Evolutionary conservation across 2,329 filamentous ascomycete species (phyloP), one percentile per base, ranked within the genome.

Genomic region (Emydomyces testavorans): DNA sequence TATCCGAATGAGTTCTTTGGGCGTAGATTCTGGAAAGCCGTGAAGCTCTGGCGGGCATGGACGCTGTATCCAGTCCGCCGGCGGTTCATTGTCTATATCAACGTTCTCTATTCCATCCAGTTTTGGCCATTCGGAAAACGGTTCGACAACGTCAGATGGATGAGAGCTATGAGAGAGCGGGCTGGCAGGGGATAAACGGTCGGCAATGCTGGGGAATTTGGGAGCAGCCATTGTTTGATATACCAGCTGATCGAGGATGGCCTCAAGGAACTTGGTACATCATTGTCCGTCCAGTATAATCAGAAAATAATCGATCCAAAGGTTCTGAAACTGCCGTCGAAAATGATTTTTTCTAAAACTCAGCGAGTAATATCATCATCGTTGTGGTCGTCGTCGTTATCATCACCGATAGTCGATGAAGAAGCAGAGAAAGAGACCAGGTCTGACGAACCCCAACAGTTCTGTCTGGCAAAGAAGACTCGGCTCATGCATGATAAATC

Each of bases 101-200:
- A 44, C 16, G 16, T 52, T 50, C 23, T 48, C 40, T 29, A 51
- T 21, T 11, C 36, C 43, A 10, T 44, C 38, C 23, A 52, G 21
- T 18, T 42, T 34, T n/a, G 50, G 52, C 53, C 53, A 56, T 46
- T 51, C 49, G 6, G 37, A 37, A 8, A 51, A 26, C 21, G 45
- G 13, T n/a, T 32, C 36, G 11, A 20, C 45, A 7, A 26, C 8
- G 4, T 39, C 44, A 13, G 13, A 21, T 21, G 21, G 45, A 40
- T 15, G 18, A 24, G 45, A 40, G 20, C 11, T 11, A 13, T 47
- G 18, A 20, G 35, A 35, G 7, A 34, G 35, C 11, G 15, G 34
- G 8, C 16, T 40, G 15, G 13, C 6, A 4, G 36, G 20, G 8
- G 10, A 16, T 11, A 6, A 3, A 18, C 11, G n/a, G 28, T 40